Conservation (phyloP, 139 green algal genomes). For the Auxenochlorella pyrenoidosa region DNA sequence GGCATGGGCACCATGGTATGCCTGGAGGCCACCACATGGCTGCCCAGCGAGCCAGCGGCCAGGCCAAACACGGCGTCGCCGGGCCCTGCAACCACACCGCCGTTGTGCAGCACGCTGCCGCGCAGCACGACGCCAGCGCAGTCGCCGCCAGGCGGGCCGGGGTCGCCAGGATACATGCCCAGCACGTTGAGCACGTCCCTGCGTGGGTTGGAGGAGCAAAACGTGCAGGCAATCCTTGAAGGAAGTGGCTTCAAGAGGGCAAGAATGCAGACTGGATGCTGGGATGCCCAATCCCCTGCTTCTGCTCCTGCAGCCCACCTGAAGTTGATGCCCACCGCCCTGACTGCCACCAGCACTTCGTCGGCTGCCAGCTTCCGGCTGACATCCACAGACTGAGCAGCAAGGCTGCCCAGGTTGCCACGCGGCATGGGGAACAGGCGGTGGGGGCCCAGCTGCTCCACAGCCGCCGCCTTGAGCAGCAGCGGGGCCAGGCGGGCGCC, state of each 20-base stretch:
- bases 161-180: constrained; percentile 74
- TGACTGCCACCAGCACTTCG: constrained; percentile 55
- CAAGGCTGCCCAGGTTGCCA: constrained; percentile 67
- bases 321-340: constrained; percentile 71
- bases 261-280: neutral
- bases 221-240: too few species aligned
- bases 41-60: constrained; percentile 75
- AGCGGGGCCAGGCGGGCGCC: neutral
- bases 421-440: constrained; percentile 54
- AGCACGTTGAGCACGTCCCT: constrained; percentile 76
- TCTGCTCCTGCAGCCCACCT: neutral
- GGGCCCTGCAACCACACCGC: constrained; percentile 32
- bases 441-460: constrained; percentile 35
- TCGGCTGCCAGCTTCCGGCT: neutral
- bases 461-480: constrained; percentile 23
- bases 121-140: constrained; percentile 62
- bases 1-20: constrained; percentile 78
- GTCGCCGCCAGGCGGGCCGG: constrained; percentile 64
- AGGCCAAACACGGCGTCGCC: constrained; percentile 85
- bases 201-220: neutral
- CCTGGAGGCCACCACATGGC: constrained; percentile 67
- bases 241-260: too few species aligned
- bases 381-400: constrained; percentile 44
- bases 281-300: neutral
- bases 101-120: constrained; percentile 6